Base-by-base conservation (phyloP, 202 grass and related monocot genomes). In the Thinopyrum obtusiflorum region DNA sequence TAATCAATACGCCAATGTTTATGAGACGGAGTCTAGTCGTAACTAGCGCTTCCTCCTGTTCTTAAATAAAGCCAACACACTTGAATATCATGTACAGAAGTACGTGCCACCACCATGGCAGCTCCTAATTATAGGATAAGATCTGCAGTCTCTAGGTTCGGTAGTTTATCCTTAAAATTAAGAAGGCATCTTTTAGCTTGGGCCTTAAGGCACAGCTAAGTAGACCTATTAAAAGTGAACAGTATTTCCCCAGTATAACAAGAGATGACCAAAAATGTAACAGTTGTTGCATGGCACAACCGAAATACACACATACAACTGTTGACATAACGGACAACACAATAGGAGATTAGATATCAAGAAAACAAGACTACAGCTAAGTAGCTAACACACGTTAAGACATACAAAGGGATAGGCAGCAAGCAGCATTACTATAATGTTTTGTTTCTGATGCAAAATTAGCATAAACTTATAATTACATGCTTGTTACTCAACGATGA, bases 331-430 rank as follows among this genome's bases (percentile, higher is more conserved):
- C 26, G 20, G 35, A 77, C 63, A 59, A 82, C 39, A 72, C 17
- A 46, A 79, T 66, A 79, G 57, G 65, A 47, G 60, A 65, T 84
- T 31, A 84, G 12, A 66, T 32, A 69, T 80, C 81, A 84, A 77
- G 33, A 80, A 53, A 53, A 53, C 49, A 53, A 53, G 49, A 53
- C 49, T 53, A 17, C 0, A 53, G 49, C 49, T 53, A 53, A 20
- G 49, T 53, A 53, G 49, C 2, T 53, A 53, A 53, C 49, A 53
- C 49, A 5, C 49, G 0, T 53, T 53, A 53, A 53, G 49, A 53
- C 17, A 53, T 20, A 53, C 49, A 53, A 18, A 61, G 36, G 11
- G 65, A 85, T 67, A 84, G 28, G 81, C 64, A 60, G 18, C 12
- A 82, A 77, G 51, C 17, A 31, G 27, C 70, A 65, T 82, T 86